Percentiles rank a stretch among this genome's conserved stretches.
Conservation (phyloP, 306 rosid genomes). For the Medicago arabica region DNA sequence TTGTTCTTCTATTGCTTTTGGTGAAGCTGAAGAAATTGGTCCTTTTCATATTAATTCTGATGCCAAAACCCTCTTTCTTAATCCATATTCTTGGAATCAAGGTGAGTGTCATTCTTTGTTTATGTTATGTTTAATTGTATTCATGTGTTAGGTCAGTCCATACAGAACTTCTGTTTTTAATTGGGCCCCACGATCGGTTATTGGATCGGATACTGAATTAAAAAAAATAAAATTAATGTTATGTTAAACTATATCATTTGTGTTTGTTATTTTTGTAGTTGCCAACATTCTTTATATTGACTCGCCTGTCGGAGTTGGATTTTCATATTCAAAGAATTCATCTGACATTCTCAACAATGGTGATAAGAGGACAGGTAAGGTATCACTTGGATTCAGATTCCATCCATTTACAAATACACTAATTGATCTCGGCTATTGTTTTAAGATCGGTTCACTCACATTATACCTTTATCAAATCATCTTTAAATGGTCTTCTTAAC, state of each 20-base stretch:
- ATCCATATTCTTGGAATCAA: constrained; percentile 89
- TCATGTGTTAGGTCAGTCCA: too few species aligned
- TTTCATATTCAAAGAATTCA: constrained; percentile 79
- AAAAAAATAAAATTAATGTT: not conserved
- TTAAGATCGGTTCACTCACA: not conserved
- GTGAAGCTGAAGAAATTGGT: constrained; percentile 90
- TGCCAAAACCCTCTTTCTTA: constrained; percentile 66
- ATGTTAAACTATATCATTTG: not conserved
- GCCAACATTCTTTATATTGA: constrained; percentile 86
- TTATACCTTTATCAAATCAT: not conserved
- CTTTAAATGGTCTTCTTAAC: not conserved
- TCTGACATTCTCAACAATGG: constrained; percentile 73
- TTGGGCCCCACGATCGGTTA: not conserved
- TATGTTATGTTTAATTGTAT: too few species aligned
- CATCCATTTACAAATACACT: not conserved
- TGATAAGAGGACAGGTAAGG: constrained; percentile 73
- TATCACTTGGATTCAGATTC: not conserved
- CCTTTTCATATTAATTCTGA: constrained; percentile 79
- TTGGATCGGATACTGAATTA: too few species aligned
- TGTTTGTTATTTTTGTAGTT: constrained; percentile 49
- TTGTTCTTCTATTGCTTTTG: constrained; percentile 91
- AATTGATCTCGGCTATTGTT: not conserved
- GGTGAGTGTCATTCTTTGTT: constrained; percentile 43
- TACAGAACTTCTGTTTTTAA: not conserved
- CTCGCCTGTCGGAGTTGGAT: constrained; percentile 93